A percentile compares a stretch with the other conserved stretches of the same genome.
Conservation (phyloP, 2,329 filamentous ascomycete genomes). For the Trichophyton mentagrophytes region DNA sequence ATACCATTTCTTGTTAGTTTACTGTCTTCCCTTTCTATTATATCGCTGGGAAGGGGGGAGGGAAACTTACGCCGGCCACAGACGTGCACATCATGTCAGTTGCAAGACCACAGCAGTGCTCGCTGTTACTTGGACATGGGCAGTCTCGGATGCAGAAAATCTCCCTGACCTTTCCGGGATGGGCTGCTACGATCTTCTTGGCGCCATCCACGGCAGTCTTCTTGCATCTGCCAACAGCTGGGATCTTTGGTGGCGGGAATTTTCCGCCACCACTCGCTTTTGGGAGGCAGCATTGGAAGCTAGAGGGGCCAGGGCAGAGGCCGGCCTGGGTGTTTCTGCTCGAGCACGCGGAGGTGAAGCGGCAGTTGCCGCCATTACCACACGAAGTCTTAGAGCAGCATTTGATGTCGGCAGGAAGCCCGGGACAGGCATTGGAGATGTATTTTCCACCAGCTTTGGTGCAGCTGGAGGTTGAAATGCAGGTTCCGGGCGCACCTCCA, state of each 20-base stretch:
- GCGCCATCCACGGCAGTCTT: slow-evolving; percentile 5
- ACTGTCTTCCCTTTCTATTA: slow-evolving; percentile 14
- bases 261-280: not conserved
- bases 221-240: slow-evolving; percentile 4
- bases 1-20: slow-evolving; percentile 15
- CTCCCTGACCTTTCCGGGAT: slow-evolving; percentile 3
- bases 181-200: not conserved
- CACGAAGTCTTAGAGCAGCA: slow-evolving; percentile 1
- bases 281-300: slow-evolving; percentile 1
- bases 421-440: slow-evolving; percentile 1
- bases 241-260: slow-evolving; percentile 5
- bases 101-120: slow-evolving; percentile 7
- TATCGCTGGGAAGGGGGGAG: slow-evolving; percentile 15
- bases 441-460: not conserved
- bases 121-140: slow-evolving; percentile 3
- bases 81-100: slow-evolving; percentile 7
- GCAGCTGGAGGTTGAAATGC: slow-evolving; percentile 4
- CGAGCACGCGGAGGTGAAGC: not conserved
- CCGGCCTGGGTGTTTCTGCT: not conserved
- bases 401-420: not conserved
- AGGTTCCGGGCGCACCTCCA: not conserved
- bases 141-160: slow-evolving; percentile 5
- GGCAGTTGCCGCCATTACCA: slow-evolving; percentile 1
- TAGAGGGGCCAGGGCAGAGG: not conserved
- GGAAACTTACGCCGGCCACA: slow-evolving; percentile 14